Base-by-base conservation (phyloP, 2,329 filamentous ascomycete species). In the Aspergillus unguis region DNA sequence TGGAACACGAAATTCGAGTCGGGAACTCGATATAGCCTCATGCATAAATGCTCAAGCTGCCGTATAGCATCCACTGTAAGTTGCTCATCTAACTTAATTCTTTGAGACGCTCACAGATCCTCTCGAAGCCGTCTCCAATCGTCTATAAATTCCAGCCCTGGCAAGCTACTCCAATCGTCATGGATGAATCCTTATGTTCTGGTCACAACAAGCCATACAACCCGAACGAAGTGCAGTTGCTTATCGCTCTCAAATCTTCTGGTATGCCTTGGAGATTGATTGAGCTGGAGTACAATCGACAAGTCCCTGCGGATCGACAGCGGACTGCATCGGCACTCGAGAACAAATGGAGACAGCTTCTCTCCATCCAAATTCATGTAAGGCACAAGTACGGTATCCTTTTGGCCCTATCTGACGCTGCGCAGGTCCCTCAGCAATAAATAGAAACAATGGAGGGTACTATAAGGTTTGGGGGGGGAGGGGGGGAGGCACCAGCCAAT, bases 291-390 rank as follows among this genome's bases (percentile, higher is more conserved):
- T 57, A 52, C 33, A 57, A 57, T 27, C 10, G 42, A 27, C 40
- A 35, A 10, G 44, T 57, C 8, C 26, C 44, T 8, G 9, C 9
- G 17, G 45, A 55, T 37, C 52, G 55, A 9, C 38, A 55, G 8
- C 44, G 55, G 29, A 57, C 55, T 17, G 32, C 32, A 11, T 47
- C 52, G 5, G 55, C 48, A 17, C 41, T 57, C 6, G 55, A 57
- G 41, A 52, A 44, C 27, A 54, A 57, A 42, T 57, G 48, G 52
- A 48, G 52, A 10, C 36, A 49, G 36, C 25, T 56, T 26, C 29
- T 45, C 33, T 11, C 3, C 33, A n/a, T 35, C 33, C 8, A 35
- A 35, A 17, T 35, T 5, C 33, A 35, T 5, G 33, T 35, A 35
- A 35, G 33, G 35, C 35, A 11, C 35, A 37, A n/a, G 35, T 23